A percentile compares a stretch with the other conserved stretches of the same genome.
phyloP scores from a whole-genome alignment of 2,329 filamentous ascomycete genomes.

The Orbilia ellipsospora region DNA sequence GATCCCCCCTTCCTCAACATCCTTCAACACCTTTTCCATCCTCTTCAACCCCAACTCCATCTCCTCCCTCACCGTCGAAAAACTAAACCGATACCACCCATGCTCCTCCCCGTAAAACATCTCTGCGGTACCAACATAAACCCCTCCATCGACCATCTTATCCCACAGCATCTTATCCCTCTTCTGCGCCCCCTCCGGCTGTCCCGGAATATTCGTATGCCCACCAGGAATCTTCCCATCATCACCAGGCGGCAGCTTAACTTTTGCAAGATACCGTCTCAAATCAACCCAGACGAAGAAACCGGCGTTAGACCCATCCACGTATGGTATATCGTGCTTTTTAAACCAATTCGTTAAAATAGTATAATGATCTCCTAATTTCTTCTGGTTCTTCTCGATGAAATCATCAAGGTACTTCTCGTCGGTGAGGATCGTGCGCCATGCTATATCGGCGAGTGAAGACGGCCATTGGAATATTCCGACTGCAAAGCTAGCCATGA shows the following conservation, averaged over 20 bases:
- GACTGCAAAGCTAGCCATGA: conserved; percentile 62
- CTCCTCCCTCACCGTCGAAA: conserved; percentile 56
- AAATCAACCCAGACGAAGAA: conserved; percentile 71
- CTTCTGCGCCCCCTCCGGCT: conserved; percentile 42
- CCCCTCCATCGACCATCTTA: conserved; percentile 61
- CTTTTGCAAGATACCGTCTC: conserved; percentile 54
- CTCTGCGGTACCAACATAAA: conserved; percentile 62
- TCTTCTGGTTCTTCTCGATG: conserved; percentile 64
- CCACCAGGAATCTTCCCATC: conserved; percentile 41
- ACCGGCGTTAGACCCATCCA: conserved; percentile 67
- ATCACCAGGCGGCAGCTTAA: conserved; percentile 40
- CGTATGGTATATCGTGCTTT: conserved; percentile 65
- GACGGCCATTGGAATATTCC: conserved; percentile 66
- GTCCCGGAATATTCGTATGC: conserved; percentile 44
- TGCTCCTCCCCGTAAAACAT: conserved; percentile 62
- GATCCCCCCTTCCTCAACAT: conserved; percentile 37
- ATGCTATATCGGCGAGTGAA: conserved; percentile 64
- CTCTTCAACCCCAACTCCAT: conserved; percentile 56
- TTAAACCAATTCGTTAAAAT: conserved; percentile 63
- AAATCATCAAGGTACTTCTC: conserved; percentile 64
- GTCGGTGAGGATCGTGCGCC: conserved; percentile 65
- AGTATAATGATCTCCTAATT: conserved; percentile 63
- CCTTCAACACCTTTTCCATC: conserved; percentile 48
- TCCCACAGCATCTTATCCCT: conserved; percentile 60
- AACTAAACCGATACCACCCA: conserved; percentile 63